Base-by-base conservation (phyloP, 1,284 basidiomycete genomes). In the Heterobasidion irregulare region DNA sequence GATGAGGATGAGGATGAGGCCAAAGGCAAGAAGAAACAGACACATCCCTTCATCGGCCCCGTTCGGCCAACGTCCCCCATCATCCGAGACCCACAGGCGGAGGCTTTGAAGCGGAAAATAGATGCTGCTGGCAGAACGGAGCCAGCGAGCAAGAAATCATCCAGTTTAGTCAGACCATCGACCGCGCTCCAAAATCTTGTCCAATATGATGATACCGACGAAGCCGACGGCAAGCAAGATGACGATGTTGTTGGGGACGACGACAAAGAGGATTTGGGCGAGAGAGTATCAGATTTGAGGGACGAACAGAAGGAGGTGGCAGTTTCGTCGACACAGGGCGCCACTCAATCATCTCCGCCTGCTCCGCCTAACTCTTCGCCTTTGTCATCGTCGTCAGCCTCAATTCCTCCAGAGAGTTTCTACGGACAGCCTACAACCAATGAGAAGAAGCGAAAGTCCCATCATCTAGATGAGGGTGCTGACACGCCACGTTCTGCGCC, bases 21-120 rank as follows among this genome's bases (percentile, higher is more conserved):
- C 8, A 77, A 81, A 62, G 69, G 36, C 78, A 77, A 32, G 70
- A 75, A 53, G 76, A 50, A 60, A 53, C 64, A 77, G 65, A 70
- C 78, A 26, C 64, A 72, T 7, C 74, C 77, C 4, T 84, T 87
- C 62, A 85, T 87, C 59, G 85, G 85, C 1, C 86, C 86, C 16
- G 65, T 77, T 38, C 71, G 85, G 26, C 59, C 64, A 33, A 58
- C 56, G n/a, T 26, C 50, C 50, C 33, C 47, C 53, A 46, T 61
- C 64, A n/a, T 46, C 64, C 63, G 58, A 57, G 84, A 89, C 62
- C 86, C 84, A 12, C 84, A 86, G 65, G 82, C 85, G 6, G 70
- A 72, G 38, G 63, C 69, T 18, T 63, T 89, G 53, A 83, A 83
- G 67, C 75, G 73, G 63, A 87, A 82, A 68, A 89, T 89, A 47